Evolutionary conservation across 2,329 filamentous ascomycete genomes (phyloP), one percentile per base, ranked within the genome.

Genomic region (Lachnellula hyalina): DNA sequence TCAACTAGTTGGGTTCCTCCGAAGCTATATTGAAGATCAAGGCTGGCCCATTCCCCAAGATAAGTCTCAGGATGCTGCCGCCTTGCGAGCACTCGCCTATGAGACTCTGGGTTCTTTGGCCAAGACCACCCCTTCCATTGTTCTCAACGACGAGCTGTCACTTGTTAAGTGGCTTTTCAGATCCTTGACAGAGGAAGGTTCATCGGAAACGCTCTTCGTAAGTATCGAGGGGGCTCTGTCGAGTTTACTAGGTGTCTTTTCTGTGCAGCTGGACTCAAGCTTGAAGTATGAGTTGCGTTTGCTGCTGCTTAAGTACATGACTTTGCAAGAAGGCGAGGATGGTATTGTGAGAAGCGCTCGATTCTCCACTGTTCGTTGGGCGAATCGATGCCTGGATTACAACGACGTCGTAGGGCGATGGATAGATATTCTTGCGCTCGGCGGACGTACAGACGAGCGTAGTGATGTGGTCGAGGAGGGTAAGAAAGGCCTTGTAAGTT

Each of bases 201-300:
- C 84, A 0, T 80, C 84, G 0, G 85, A 87, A 48, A 77, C 84
- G 8, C 86, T 92, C 1, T 87, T 88, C 47, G 85, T 96, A 58
- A 94, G 90, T 66, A 91, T 97, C 53, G 92, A 97, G 64, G 89
- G 93, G 50, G 87, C 92, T 0, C 74, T 97, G 3, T 93, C 91
- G 4, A 90, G 86, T 53, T 77, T 96, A 58, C 71, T 89, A n/a
- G 80, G 79, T 58, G 78, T 80, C 2, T 81, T 85, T 57, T 67
- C 58, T 7, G 36, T 59, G 9, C 66, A 67, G 17, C 52, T 78
- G 75, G 36, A 73, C 70, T 2, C 73, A 11, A 49, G 51, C 11
- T 25, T 70, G n/a, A 61, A 55, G 21, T 47, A 57, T 23, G 63
- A 65, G 47, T 52, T 71, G 32, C 65, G 67, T 38, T 55, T 76